Evolutionary conservation across 768 basidiomycete genomes (phyloP).

Genomic region (Panus rudis): DNA sequence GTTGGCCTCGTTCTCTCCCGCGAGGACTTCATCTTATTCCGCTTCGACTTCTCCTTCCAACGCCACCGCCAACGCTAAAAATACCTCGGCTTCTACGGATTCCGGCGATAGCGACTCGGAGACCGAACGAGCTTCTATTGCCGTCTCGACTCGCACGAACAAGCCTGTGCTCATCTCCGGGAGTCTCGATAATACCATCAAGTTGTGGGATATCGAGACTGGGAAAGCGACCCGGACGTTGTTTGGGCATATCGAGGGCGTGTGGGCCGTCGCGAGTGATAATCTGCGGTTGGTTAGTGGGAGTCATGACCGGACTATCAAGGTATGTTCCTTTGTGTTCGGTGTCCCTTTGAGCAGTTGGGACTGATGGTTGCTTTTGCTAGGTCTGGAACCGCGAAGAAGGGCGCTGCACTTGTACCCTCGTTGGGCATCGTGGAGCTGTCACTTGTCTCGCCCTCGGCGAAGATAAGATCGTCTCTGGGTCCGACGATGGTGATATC

Average conservation of each 20-base stretch:
- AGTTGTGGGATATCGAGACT: conserved; percentile 90
- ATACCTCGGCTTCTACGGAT: background rate
- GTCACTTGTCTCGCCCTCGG: conserved; percentile 86
- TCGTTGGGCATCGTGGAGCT: conserved; percentile 91
- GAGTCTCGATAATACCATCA: conserved; percentile 91
- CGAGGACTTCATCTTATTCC: conserved; percentile 5
- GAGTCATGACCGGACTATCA: conserved; percentile 95
- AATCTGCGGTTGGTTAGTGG: conserved; percentile 87
- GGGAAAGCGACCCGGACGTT: conserved; percentile 73
- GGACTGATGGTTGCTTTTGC: conserved; percentile 1
- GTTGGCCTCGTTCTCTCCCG: conserved; percentile 3
- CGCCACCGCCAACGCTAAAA: background rate
- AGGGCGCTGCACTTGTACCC: conserved; percentile 77
- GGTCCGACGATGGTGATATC: conserved; percentile 86
- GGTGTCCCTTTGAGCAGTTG: conserved; percentile 1
- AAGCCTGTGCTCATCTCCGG: conserved; percentile 82
- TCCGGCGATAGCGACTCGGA: background rate
- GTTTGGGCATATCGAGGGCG: conserved; percentile 97
- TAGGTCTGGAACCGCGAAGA: conserved; percentile 94
- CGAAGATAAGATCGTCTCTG: conserved; percentile 95
- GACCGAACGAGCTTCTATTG: background rate
- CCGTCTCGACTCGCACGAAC: conserved; percentile 15
- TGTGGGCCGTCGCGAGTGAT: conserved; percentile 94
- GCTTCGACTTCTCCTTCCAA: background rate
- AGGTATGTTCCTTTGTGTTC: conserved; percentile 44